These are phyloP conservation scores for Talaromyces trachyspermus DNA, from an alignment of 495 filamentous ascomycete genomes.

Conservation along the genomic window DNA sequence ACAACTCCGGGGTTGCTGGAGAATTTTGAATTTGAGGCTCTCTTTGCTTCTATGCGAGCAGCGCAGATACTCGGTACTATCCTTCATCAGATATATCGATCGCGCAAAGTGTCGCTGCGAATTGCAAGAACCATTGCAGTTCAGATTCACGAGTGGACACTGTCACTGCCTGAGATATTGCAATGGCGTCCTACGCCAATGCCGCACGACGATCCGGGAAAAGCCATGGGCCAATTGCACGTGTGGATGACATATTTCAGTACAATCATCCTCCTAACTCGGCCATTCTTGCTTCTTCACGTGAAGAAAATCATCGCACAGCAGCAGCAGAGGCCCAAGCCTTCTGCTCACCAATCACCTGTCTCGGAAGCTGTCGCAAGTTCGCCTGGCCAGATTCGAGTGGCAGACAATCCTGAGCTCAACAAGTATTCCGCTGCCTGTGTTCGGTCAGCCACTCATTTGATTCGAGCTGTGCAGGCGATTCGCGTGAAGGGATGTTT, in stretches of 20 bases:
- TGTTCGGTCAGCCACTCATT: slow-evolving; percentile 7
- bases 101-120: slow-evolving; percentile 6
- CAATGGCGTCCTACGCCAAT: slow-evolving; percentile 8
- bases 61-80: slow-evolving; percentile 3
- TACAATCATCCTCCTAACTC: slow-evolving; percentile 62
- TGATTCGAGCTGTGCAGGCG: slow-evolving; percentile 9
- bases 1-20: background rate
- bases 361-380: slow-evolving; percentile 1
- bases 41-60: slow-evolving; percentile 5
- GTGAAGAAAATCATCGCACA: slow-evolving; percentile 6
- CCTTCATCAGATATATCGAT: slow-evolving; percentile 7
- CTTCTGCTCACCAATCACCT: slow-evolving; percentile 1
- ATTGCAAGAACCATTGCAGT: slow-evolving; percentile 5
- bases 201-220: slow-evolving; percentile 31
- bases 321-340: background rate
- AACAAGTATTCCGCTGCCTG: slow-evolving; percentile 9
- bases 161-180: slow-evolving; percentile 5
- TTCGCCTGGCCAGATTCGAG: slow-evolving; percentile 1
- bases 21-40: slow-evolving; percentile 8
- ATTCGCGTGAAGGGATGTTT: slow-evolving; percentile 7
- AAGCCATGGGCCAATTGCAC: slow-evolving; percentile 59
- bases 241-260: slow-evolving; percentile 64
- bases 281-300: slow-evolving; percentile 50
- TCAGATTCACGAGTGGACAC: slow-evolving; percentile 7
- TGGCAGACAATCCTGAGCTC: slow-evolving; percentile 6